These are phyloP conservation scores for Waitea zeae DNA, from an alignment of 1,284 basidiomycete species.

Conservation along the genomic window DNA sequence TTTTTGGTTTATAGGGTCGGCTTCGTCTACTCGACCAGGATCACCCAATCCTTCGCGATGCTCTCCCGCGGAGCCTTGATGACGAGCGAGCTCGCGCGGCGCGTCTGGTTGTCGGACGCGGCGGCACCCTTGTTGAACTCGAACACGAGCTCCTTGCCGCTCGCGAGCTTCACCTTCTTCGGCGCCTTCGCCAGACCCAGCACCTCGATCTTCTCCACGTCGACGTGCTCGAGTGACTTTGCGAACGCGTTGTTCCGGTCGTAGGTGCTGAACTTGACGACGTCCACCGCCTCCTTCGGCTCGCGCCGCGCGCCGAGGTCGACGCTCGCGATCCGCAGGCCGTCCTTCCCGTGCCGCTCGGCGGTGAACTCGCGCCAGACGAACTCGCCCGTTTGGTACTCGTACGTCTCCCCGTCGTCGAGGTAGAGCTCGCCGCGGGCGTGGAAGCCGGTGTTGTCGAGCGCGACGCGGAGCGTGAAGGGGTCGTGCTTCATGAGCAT, in stretches of 20 bases:
- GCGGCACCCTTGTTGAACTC: conserved; percentile 32
- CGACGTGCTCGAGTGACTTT: conserved; percentile 43
- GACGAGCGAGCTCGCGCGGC: conserved; percentile 40
- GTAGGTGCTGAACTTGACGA: conserved; percentile 28
- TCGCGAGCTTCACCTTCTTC: conserved; percentile 35
- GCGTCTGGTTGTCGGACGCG: conserved; percentile 35
- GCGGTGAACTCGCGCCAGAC: conserved; percentile 58
- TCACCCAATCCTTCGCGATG: conserved; percentile 55
- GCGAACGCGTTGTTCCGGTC: conserved; percentile 51
- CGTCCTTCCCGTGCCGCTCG: conserved; percentile 34
- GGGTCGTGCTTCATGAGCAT: conserved; percentile 85
- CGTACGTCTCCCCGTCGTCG: conserved; percentile 86
- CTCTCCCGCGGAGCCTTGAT: conserved; percentile 69
- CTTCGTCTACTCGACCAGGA: too few relatives aligned
- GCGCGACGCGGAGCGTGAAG: conserved; percentile 79
- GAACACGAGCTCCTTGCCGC: conserved; percentile 36
- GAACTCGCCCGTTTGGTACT: conserved; percentile 63
- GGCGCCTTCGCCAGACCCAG: conserved; percentile 58
- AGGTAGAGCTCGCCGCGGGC: conserved; percentile 84
- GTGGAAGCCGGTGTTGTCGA: conserved; percentile 42
- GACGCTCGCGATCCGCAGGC: conserved; percentile 29
- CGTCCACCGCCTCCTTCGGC: conserved; percentile 31
- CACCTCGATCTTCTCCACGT: conserved; percentile 69
- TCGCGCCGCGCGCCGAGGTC: conserved; percentile 32
- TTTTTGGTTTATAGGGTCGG: too few relatives aligned